Base-by-base conservation (phyloP, 371 early-diverging fungal genomes). In the Apophysomyces variabilis region DNA sequence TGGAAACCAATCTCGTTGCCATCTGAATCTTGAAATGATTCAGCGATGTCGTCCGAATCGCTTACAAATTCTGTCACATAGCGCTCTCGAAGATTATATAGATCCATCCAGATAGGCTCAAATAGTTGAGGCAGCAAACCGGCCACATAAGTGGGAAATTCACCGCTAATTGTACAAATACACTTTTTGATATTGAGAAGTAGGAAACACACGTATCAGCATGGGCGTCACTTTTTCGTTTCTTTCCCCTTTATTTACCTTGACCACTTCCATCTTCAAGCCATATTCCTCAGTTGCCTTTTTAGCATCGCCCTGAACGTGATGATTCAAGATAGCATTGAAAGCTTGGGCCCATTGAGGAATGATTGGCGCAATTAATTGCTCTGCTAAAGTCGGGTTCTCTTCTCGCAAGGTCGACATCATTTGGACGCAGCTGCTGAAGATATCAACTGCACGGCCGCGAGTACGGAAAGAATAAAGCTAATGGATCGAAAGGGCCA, bases 341-440 rank as follows among this genome's bases (percentile, higher is more conserved):
- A 94, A 93, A 0, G 86, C 86, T 39, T 87, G 85, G 68, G 90
- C 81, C 97, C 97, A 96, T 39, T 85, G 79, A 12, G 88, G 85
- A 38, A 95, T 77, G 39, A 94, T 81, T 1, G 95, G 95, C 1
- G 82, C 85, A 21, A 93, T 79, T 58, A 90, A 92, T 3, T 84
- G 79, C 38, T 87, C 84, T 4, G 89, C 87, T n/a, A 85, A 85
- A 5, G 82, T 76, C 1, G 91, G 90, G 64, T 92, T 90, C 57
- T 90, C 91, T 41, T 87, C 89, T 58, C 93, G 87, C 62, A 95
- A 86, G 57, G 87, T 90, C 57, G 87, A 84, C 36, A 95, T 69
- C 84, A 93, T 92, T 65, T 95, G 92, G 14, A 95, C 76, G 63
- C 94, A 92, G 66, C 92, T 93, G 43, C 87, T 84, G 69, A 96